Evolutionary conservation across 1,139 yeast genomes (phyloP), one percentile per base, ranked within the genome.

Genomic region (Spathaspora jeffriesii): DNA sequence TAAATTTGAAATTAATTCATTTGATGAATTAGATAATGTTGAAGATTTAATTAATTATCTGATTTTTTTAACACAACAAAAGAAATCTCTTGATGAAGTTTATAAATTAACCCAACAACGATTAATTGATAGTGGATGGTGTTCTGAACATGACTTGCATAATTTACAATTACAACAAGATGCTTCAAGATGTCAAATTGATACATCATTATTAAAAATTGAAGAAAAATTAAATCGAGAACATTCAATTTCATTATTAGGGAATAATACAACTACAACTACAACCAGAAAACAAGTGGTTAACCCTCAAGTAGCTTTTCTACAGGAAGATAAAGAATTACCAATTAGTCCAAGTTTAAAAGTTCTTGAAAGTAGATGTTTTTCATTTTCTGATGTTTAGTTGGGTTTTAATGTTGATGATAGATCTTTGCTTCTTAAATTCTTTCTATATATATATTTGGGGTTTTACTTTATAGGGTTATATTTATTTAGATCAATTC

Each of bases 61-160:
- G 52, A 49, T 55, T n/a, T 71, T 61, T 50, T 59, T 71, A 48
- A 60, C 55, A 21, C 58, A 61, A 41, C 73, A 69, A 53, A 68
- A 67, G 51, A 57, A 56, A 41, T 58, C 65, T n/a, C 59, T 70
- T 21, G 60, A 59, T 39, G 70, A 68, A 17, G 74, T 75, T 4
- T 75, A 65, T 52, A 69, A 63, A 40, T 55, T 62, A 21, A 69
- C 79, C n/a, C 68, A 60, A 46, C 59, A 62, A 42, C 62, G 71
- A 46, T 63, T 75, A 48, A 49, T 56, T 23, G 65, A 64, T 38
- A 67, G 73, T 45, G 80, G 80, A 2, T 75, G 80, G 80, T 73
- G 78, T 53, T 72, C 78, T 2, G 58, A 58, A 31, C 72, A 72
- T 50, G 79, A 75, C 55, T 65, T 75, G 57, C 66, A 71, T 50